Evolutionary conservation across 2,329 filamentous ascomycete species (phyloP).

Genomic region (Byssochlamys sp.): DNA sequence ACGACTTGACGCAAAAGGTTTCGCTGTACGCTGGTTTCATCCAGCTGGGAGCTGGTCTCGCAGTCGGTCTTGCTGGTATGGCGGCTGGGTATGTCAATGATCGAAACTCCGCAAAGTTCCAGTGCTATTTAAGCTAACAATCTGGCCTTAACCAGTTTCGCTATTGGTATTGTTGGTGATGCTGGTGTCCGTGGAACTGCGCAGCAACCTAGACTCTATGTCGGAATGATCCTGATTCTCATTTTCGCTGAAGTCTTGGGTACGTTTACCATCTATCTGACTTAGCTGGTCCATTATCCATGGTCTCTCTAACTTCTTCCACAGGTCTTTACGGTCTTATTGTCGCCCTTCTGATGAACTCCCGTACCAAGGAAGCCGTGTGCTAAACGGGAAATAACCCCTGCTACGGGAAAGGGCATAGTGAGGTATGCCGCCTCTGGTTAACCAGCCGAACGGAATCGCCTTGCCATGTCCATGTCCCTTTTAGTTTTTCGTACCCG

Average conservation of each 20-base stretch:
- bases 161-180: constrained; percentile 69
- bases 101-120: neutral
- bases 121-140: constrained; percentile 7
- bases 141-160: constrained; percentile 47
- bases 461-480: neutral
- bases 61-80: constrained; percentile 72
- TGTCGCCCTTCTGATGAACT: constrained; percentile 99
- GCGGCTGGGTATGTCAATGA: constrained; percentile 51
- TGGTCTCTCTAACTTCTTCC: constrained; percentile 14
- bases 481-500: neutral
- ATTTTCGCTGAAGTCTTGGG: constrained; percentile 99
- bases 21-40: constrained; percentile 75
- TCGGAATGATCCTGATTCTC: constrained; percentile 97
- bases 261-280: constrained; percentile 40
- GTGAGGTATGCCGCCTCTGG: neutral
- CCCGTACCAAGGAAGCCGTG: constrained; percentile 59
- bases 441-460: neutral
- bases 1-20: constrained; percentile 61
- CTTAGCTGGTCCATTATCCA: neutral
- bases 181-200: constrained; percentile 45
- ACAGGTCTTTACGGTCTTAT: constrained; percentile 96
- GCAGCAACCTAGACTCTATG: constrained; percentile 59
- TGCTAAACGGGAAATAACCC: constrained; percentile 43
- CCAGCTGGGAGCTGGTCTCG: constrained; percentile 72
- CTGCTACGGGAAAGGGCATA: neutral